Evolutionary conservation across 2,329 filamentous ascomycete genomes (phyloP).

Genomic region (Fusarium napiforme): DNA sequence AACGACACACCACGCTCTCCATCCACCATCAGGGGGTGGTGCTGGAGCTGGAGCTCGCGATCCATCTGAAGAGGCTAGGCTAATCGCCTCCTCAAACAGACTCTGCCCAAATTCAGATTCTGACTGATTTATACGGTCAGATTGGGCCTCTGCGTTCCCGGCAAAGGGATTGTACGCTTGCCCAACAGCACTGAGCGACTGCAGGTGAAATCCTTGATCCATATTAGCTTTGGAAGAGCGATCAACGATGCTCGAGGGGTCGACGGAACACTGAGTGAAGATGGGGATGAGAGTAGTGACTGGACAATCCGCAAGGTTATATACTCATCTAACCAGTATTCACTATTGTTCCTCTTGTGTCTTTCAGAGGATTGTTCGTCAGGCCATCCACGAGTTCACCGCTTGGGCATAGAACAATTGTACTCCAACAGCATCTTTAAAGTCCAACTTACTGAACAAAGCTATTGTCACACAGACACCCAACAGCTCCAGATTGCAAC

Average conservation of each 20-base stretch:
- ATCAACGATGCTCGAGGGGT: not conserved
- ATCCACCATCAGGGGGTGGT: constrained; percentile 63
- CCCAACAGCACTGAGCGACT: not conserved
- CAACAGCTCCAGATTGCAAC: not conserved
- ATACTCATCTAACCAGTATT: not conserved
- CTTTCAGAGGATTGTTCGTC: not conserved
- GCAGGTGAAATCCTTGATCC: not conserved
- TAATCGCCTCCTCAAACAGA: constrained; percentile 14
- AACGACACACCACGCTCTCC: constrained; percentile 55
- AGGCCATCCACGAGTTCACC: not conserved
- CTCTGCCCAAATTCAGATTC: constrained; percentile 18
- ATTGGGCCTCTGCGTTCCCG: not conserved
- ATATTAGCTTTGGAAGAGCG: not conserved
- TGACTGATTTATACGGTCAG: not conserved
- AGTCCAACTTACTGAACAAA: not conserved
- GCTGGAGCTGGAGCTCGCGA: not conserved
- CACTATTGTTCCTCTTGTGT: not conserved
- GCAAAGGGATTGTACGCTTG: not conserved
- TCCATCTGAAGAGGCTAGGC: not conserved
- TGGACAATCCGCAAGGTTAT: not conserved
- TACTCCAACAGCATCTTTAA: not conserved
- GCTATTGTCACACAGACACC: not conserved
- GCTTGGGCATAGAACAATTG: not conserved
- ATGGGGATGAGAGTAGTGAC: not conserved
- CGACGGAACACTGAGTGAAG: not conserved